Evolutionary conservation across 306 rosid species (phyloP), one percentile per base, ranked within the genome.

Genomic region (Castanea mollissima): DNA sequence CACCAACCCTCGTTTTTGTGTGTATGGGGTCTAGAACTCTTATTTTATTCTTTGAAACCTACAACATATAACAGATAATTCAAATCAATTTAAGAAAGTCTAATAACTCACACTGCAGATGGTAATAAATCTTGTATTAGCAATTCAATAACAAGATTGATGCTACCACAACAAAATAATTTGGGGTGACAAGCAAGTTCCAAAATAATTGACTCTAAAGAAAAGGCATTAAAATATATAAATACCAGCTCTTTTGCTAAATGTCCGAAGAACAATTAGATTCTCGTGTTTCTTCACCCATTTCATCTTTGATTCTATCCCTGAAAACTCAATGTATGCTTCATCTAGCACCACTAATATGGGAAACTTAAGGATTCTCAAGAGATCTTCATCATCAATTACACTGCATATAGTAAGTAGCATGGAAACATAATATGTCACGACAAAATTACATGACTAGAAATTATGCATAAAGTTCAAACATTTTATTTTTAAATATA

Each of bases 231-330:
- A 56, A 78, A 44, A 62, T 62, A 34, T 38, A 38, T 29, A 58
- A 64, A 83, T 88, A 95, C 98, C 98, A 80, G 99, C 99, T 87
- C 99, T 85, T 91, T 95, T 95, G 89, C 98, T 95, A 78, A 95
- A 95, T 18, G 99, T 95, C 58, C 96, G 92, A 69, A 95, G 99
- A 82, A 95, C 88, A 88, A 95, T 90, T 75, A 95, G 84, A 81
- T 95, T 95, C 32, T 95, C 98, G 58, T 91, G 82, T 74, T 93
- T 91, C 91, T 93, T 93, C 87, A 93, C 99, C 99, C 96, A 95
- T 49, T 77, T 82, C 97, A 95, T 93, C 85, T 76, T 90, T 21
- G 98, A 86, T 76, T 78, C 81, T 31, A 90, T 80, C 73, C 83
- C 80, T 31, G 98, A 90, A 83, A 95, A 95, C 85, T 95, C 99